A percentile compares a stretch with the other conserved stretches of the same genome.
These are phyloP conservation scores for Populus nigra DNA, from an alignment of 345 rosid genomes.

Conservation along the genomic window DNA sequence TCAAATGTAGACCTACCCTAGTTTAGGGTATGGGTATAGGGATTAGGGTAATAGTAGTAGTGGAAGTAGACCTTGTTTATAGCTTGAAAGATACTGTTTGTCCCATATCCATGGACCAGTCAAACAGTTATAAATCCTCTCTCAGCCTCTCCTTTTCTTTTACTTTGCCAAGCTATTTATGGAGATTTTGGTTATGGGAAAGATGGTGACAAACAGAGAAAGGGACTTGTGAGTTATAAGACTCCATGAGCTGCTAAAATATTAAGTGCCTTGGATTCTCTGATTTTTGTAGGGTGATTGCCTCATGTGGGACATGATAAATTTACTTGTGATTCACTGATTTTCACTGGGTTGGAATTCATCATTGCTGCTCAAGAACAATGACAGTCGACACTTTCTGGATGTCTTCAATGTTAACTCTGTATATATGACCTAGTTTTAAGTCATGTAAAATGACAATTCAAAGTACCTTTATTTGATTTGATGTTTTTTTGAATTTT, in stretches of 20 bases:
- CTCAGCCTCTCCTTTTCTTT: neutral
- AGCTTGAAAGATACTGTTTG: neutral
- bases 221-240: neutral
- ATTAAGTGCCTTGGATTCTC: neutral
- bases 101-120: neutral
- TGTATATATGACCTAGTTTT: too few species aligned
- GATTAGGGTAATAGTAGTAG: neutral
- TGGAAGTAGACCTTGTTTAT: neutral
- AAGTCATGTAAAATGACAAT: too few species aligned
- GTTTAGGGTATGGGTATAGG: neutral
- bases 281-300: neutral
- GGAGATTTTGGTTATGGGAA: neutral
- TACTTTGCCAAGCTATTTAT: too few species aligned
- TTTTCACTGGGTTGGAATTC: too few species aligned
- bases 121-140: neutral
- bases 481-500: too few species aligned
- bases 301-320: neutral
- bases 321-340: neutral
- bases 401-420: neutral
- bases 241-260: neutral
- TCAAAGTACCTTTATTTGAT: too few species aligned
- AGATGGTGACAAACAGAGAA: neutral
- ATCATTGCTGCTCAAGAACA: too few species aligned
- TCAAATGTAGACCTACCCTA: neutral
- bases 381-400: neutral